Percentiles rank a stretch among this genome's conserved stretches.
Conservation (phyloP, 2,329 filamentous ascomycete genomes). For the Stromatinia cepivora region DNA sequence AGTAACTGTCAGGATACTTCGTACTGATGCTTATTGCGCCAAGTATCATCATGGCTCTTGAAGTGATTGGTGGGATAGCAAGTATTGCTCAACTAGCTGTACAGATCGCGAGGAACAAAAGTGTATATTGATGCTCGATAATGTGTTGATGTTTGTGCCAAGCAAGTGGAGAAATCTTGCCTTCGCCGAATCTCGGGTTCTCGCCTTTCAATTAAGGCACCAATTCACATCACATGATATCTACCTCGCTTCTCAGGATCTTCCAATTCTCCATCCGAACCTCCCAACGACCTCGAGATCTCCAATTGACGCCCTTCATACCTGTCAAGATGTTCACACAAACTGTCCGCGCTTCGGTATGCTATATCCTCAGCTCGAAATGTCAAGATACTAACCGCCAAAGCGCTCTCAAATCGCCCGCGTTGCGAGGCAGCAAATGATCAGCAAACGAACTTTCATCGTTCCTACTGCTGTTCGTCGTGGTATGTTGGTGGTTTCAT, state of each 20-base stretch:
- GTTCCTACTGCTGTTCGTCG: slow-evolving; percentile 41
- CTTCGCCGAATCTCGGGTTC: slow-evolving; percentile 15
- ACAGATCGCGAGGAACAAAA: background rate
- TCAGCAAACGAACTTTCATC: slow-evolving; percentile 41
- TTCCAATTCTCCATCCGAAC: slow-evolving; percentile 26
- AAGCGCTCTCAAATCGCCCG: slow-evolving; percentile 43
- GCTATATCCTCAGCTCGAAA: slow-evolving; percentile 28
- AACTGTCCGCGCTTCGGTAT: slow-evolving; percentile 42
- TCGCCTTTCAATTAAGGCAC: slow-evolving; percentile 3
- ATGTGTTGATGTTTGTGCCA: background rate
- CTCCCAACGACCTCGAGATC: slow-evolving; percentile 18
- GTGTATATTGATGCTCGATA: background rate
- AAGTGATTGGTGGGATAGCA: slow-evolving; percentile 27
- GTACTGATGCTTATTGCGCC: background rate
- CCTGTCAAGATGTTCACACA: slow-evolving; percentile 41
- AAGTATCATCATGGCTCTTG: slow-evolving; percentile 23
- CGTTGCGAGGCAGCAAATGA: slow-evolving; percentile 39
- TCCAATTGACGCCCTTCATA: slow-evolving; percentile 25
- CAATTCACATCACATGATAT: slow-evolving; percentile 1
- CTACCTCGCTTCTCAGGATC: slow-evolving; percentile 27
- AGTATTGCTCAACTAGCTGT: slow-evolving; percentile 28
- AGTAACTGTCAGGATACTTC: background rate
- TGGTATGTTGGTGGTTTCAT: slow-evolving; percentile 36
- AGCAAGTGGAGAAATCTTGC: background rate
- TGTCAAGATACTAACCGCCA: slow-evolving; percentile 30